phyloP scores from a whole-genome alignment of 2,329 filamentous ascomycete species.

The Clonostachys byssicola region DNA sequence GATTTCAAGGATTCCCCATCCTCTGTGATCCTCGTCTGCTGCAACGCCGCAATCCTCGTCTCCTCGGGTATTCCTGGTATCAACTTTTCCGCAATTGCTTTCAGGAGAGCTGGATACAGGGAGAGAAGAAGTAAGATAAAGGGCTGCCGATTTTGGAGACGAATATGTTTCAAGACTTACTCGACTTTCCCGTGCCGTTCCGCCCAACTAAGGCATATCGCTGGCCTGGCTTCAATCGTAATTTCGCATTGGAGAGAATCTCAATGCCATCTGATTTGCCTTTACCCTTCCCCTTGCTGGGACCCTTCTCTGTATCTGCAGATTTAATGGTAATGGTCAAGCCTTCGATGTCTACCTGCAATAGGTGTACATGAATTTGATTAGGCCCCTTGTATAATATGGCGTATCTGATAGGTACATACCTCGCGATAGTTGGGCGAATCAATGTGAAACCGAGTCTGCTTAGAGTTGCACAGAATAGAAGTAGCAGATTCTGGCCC shows the following conservation, averaged over 20 bases:
- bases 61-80: slow-evolving; percentile 71
- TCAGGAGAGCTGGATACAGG: slow-evolving; percentile 53
- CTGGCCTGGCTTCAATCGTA: slow-evolving; percentile 68
- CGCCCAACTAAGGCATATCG: slow-evolving; percentile 76
- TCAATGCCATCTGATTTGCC: slow-evolving; percentile 49
- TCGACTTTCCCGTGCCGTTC: slow-evolving; percentile 82
- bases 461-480: slow-evolving; percentile 61
- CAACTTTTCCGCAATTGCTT: slow-evolving; percentile 72
- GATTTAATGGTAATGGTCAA: slow-evolving; percentile 64
- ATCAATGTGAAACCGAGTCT: slow-evolving; percentile 61
- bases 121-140: neutral
- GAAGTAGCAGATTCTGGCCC: slow-evolving; percentile 44
- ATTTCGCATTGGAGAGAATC: slow-evolving; percentile 63
- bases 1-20: slow-evolving; percentile 6
- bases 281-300: slow-evolving; percentile 46
- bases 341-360: slow-evolving; percentile 65
- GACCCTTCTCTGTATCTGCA: slow-evolving; percentile 13
- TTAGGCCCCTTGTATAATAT: neutral
- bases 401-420: slow-evolving; percentile 1
- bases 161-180: slow-evolving; percentile 30
- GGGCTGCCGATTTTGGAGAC: neutral
- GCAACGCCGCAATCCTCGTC: slow-evolving; percentile 62
- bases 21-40: slow-evolving; percentile 50
- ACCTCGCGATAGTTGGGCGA: slow-evolving; percentile 55
- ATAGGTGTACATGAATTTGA: neutral